Evolutionary conservation across 495 filamentous ascomycete species (phyloP).

Genomic region (Neurospora intermedia): DNA sequence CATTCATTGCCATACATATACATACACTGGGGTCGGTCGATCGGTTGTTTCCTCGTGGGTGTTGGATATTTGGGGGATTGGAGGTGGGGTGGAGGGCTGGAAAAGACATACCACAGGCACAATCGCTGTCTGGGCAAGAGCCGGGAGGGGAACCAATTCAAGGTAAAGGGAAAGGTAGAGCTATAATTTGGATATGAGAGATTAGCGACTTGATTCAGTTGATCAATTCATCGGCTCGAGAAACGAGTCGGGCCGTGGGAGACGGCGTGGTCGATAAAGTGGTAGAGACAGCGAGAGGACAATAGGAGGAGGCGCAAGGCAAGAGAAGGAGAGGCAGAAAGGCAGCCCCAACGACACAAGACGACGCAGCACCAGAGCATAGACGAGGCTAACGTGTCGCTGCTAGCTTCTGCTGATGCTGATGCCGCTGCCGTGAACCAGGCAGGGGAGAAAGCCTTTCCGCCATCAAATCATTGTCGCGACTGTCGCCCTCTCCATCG

Average conservation of each 20-base stretch:
- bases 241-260: too few relatives aligned
- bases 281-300: background rate
- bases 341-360: background rate
- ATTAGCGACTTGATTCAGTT: background rate
- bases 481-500: background rate
- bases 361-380: background rate
- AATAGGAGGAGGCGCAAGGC: background rate
- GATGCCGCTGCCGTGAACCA: background rate
- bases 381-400: background rate
- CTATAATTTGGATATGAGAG: slow-evolving; percentile 29
- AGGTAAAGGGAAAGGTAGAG: slow-evolving; percentile 82
- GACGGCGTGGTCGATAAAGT: background rate
- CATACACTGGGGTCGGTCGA: too few relatives aligned
- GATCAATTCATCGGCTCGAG: background rate
- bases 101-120: slow-evolving; percentile 52
- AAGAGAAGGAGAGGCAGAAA: background rate
- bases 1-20: too few relatives aligned
- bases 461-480: background rate
- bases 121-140: slow-evolving; percentile 58
- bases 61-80: too few relatives aligned
- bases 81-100: background rate
- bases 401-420: background rate
- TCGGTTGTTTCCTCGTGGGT: too few relatives aligned
- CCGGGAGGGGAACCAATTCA: slow-evolving; percentile 73
- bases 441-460: background rate